Evolutionary conservation across 192 early-diverging fungal genomes (phyloP), one percentile per base, ranked within the genome.

Genomic region (Coemansia sp.): DNA sequence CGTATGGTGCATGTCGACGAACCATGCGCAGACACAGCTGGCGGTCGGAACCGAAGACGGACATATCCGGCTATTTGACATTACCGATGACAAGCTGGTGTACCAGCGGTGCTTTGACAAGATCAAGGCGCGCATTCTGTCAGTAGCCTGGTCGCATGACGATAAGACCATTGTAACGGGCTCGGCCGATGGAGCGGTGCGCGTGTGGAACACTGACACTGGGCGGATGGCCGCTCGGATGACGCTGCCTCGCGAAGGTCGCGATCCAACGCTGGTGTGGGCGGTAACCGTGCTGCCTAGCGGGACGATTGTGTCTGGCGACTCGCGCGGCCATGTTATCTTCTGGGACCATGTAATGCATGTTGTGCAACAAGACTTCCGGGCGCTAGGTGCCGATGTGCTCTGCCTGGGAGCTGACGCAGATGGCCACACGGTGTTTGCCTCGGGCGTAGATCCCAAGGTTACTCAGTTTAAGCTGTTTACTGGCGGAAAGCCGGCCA

Each of bases 11-110:
- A 91, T 95, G 85, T 86, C 93, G 9, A 85, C 85, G 4, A 93
- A 94, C 61, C 83, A 87, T 52, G 84, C 83, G 21, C 85, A 86
- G 61, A 91, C 90, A 23, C 69, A 84, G 40, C 78, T 98, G 26
- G 96, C 92, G 17, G 85, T 95, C 21, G 96, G 94, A 15, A 96
- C 92, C 62, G 95, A 97, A 62, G 96, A 98, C 77, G 95, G 95
- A 0, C 85, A 85, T 52, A 87, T 96, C 37, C 84, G 95, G 19
- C 69, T 96, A n/a, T 94, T 96, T 61, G 85, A 93, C 69, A 88
- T 98, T 59, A 74, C 84, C 14, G 87, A 91, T 60, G 88, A 83
- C 37, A 78, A 85, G 48, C 72, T 95, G 46, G 72, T 74, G 52
- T 90, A 88, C 60, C 72, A 86, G 66, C 83, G 84, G 17, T 83